phyloP scores from a whole-genome alignment of 805 yeast species.

The Metschnikowia dekortorum region DNA sequence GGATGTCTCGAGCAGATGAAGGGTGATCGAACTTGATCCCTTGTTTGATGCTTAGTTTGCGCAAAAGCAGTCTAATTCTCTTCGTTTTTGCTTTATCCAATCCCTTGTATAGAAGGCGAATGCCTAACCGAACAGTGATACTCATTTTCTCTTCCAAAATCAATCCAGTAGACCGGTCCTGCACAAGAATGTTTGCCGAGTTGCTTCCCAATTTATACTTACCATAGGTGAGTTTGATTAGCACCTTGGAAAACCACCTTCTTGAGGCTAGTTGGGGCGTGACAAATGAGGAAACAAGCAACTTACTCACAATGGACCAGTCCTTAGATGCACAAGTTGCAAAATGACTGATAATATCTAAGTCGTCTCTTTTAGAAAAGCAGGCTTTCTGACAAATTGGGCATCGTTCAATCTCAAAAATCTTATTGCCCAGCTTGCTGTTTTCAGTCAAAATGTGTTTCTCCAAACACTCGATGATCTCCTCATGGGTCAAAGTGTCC shows the following conservation, averaged over 20 bases:
- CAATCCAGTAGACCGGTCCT: conserved; percentile 84
- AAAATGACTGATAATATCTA: conserved; percentile 78
- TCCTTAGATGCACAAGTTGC: conserved; percentile 81
- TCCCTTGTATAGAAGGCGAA: conserved; percentile 76
- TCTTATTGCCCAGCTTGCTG: conserved; percentile 26
- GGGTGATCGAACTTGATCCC: conserved; percentile 80
- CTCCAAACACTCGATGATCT: conserved; percentile 47
- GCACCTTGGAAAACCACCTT: conserved; percentile 80
- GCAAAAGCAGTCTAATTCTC: conserved; percentile 56
- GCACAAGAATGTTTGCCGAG: conserved; percentile 91
- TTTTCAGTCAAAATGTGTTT: conserved; percentile 24
- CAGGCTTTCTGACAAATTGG: conserved; percentile 73
- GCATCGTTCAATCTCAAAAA: conserved; percentile 65
- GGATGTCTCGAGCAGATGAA: conserved; percentile 60
- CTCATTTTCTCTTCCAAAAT: conserved; percentile 93
- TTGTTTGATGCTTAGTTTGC: conserved; percentile 68
- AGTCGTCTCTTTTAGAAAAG: conserved; percentile 47
- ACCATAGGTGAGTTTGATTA: conserved; percentile 85
- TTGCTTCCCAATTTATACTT: conserved; percentile 76
- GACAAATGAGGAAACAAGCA: conserved; percentile 64
- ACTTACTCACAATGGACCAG: conserved; percentile 63
- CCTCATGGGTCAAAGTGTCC: conserved; percentile 41
- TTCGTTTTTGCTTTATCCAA: conserved; percentile 56
- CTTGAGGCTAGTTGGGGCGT: conserved; percentile 79
- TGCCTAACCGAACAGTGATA: conserved; percentile 82